A percentile compares a stretch with the other conserved stretches of the same genome.
Conservation (phyloP, 768 basidiomycete species). For the Boletus reticuloceps region DNA sequence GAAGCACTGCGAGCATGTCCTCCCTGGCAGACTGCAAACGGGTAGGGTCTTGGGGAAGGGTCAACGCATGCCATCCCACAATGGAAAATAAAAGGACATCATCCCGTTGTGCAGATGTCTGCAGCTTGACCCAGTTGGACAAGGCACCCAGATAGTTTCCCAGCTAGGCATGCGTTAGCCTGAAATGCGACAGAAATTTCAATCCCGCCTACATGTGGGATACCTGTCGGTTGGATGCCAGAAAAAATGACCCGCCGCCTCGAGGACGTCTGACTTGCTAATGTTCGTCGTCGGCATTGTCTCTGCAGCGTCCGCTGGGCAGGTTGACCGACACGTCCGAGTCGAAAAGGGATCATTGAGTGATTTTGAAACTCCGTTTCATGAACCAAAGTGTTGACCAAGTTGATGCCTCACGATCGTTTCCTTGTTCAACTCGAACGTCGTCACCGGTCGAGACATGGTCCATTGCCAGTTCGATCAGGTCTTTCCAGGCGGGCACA, state of each 20-base stretch:
- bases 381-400: not conserved
- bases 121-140: conserved; percentile 83
- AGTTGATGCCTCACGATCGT: too few relatives aligned
- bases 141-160: conserved; percentile 94
- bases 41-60: conserved; percentile 81
- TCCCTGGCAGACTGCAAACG: conserved; percentile 59
- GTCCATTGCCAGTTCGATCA: too few relatives aligned
- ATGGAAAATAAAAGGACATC: conserved; percentile 80
- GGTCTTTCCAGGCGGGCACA: too few relatives aligned
- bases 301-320: conserved; percentile 1
- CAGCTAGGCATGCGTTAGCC: conserved; percentile 47
- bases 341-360: conserved; percentile 13
- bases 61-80: conserved; percentile 94
- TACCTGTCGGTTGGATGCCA: conserved; percentile 92
- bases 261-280: not conserved
- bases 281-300: conserved; percentile 4
- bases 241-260: conserved; percentile 62
- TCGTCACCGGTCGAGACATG: too few relatives aligned
- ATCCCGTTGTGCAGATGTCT: conserved; percentile 52
- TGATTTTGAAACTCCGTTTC: conserved; percentile 32
- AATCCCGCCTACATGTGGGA: conserved; percentile 67
- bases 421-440: too few relatives aligned
- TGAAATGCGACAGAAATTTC: not conserved
- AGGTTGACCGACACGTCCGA: conserved; percentile 2
- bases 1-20: conserved; percentile 77